Evolutionary conservation across 306 rosid species (phyloP).

Genomic region (Pyrus bretschneideri): DNA sequence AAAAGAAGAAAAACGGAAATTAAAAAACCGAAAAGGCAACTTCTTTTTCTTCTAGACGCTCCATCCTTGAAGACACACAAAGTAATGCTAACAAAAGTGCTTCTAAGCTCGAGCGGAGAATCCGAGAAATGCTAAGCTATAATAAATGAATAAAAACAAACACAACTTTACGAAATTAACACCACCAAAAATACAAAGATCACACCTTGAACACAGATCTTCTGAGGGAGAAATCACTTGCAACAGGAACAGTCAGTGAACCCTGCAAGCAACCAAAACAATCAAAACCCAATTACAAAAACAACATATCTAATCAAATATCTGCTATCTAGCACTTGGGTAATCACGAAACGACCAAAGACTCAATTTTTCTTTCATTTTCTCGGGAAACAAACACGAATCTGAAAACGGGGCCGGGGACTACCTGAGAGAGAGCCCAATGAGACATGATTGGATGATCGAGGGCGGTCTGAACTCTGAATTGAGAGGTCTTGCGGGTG

Average conservation of each 20-base stretch:
- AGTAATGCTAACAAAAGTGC: neutral
- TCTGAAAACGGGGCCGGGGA: neutral
- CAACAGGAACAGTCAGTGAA: constrained; percentile 38
- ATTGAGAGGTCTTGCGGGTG: neutral
- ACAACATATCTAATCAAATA: constrained; percentile 3
- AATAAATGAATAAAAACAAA: neutral
- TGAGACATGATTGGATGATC: constrained; percentile 35
- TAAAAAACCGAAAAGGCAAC: neutral
- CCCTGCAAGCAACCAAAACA: constrained; percentile 24
- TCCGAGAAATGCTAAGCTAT: neutral
- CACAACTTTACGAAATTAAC: neutral
- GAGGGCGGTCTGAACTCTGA: neutral
- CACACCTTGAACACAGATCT: constrained; percentile 47
- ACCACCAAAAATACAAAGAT: neutral
- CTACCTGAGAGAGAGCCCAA: constrained; percentile 39
- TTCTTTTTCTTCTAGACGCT: neutral
- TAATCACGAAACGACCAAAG: neutral
- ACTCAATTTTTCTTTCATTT: neutral
- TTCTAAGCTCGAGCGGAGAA: neutral
- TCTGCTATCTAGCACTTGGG: constrained; percentile 1
- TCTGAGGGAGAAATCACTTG: constrained; percentile 37
- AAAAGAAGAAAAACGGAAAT: neutral
- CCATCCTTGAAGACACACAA: neutral
- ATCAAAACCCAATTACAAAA: neutral
- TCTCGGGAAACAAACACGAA: constrained; percentile 13